A percentile compares a stretch with the other conserved stretches of the same genome.
Conservation (phyloP, 1,284 basidiomycete species). For the Pseudozyma thailandica region DNA sequence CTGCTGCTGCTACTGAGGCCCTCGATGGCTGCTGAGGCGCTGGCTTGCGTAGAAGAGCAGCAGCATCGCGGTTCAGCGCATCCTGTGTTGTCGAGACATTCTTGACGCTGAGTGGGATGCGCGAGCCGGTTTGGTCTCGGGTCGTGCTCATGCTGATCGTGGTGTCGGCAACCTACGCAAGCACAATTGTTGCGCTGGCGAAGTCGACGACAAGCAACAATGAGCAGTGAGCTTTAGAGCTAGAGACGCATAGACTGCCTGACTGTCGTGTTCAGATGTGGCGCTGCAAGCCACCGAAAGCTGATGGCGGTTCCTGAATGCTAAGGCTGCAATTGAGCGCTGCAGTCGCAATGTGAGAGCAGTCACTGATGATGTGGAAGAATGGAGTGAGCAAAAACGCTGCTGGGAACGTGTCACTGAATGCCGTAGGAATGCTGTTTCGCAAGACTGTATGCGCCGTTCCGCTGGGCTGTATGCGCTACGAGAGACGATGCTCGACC, state of each 20-base stretch:
- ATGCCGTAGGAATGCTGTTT: too few relatives aligned
- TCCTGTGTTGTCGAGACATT: constrained; percentile 39
- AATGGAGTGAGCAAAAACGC: too few relatives aligned
- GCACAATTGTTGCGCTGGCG: neutral
- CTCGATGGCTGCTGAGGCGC: constrained; percentile 17
- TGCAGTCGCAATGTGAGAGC: too few relatives aligned
- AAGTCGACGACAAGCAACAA: constrained; percentile 12
- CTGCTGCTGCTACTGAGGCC: neutral
- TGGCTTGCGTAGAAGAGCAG: constrained; percentile 25
- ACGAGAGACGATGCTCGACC: too few relatives aligned
- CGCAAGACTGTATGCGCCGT: too few relatives aligned
- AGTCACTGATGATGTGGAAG: too few relatives aligned
- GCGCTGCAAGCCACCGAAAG: neutral
- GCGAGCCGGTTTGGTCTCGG: constrained; percentile 29
- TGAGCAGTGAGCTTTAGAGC: neutral
- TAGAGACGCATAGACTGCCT: constrained; percentile 16
- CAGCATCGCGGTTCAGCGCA: constrained; percentile 14
- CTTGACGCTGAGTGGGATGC: constrained; percentile 50
- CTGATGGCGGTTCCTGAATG: neutral
- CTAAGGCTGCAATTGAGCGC: too few relatives aligned
- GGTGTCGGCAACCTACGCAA: constrained; percentile 8
- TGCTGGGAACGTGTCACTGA: too few relatives aligned
- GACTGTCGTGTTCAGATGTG: neutral
- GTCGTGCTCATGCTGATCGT: constrained; percentile 30
- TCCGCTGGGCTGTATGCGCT: too few relatives aligned